These are phyloP conservation scores for Stygiomarasmius scandens DNA, from an alignment of 1,284 basidiomycete species.

Conservation along the genomic window DNA sequence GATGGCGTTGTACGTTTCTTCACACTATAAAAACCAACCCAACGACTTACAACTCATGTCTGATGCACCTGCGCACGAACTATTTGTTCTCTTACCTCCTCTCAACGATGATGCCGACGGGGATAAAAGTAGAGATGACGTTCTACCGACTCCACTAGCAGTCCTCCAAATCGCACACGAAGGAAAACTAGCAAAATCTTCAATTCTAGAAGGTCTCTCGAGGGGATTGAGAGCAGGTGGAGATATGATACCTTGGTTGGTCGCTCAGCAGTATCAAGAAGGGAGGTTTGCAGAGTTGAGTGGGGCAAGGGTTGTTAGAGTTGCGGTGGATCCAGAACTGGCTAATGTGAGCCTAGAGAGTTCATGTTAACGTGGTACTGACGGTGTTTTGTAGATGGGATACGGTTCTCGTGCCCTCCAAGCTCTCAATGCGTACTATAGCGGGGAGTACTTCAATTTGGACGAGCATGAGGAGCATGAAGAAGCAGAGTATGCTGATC, in stretches of 20 bases:
- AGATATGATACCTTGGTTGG: constrained; percentile 98
- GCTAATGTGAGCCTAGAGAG: constrained; percentile 70
- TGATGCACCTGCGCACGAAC: constrained; percentile 95
- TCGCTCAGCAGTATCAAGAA: constrained; percentile 97
- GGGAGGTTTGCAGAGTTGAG: constrained; percentile 91
- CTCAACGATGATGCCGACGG: constrained; percentile 51
- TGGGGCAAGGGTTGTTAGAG: constrained; percentile 90
- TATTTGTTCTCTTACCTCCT: constrained; percentile 95
- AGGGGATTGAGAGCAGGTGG: constrained; percentile 85
- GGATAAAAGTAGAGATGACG: neutral
- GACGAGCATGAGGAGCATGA: constrained; percentile 64
- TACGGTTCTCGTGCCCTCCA: constrained; percentile 94
- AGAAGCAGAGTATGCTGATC: constrained; percentile 6
- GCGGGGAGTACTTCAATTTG: constrained; percentile 90
- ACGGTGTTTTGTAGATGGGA: constrained; percentile 72
- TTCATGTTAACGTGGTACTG: too few species aligned
- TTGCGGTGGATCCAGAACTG: constrained; percentile 98
- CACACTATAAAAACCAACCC: constrained; percentile 99
- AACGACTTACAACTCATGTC: constrained; percentile 97
- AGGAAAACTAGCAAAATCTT: constrained; percentile 88
- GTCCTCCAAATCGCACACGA: constrained; percentile 96
- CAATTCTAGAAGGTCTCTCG: constrained; percentile 84
- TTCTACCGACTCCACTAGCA: constrained; percentile 89
- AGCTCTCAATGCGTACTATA: constrained; percentile 88
- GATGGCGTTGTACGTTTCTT: constrained; percentile 97